Percentiles rank a stretch among this genome's conserved stretches.
Evolutionary conservation across 768 basidiomycete genomes (phyloP).

Genomic region (Lentinula detonsa): DNA sequence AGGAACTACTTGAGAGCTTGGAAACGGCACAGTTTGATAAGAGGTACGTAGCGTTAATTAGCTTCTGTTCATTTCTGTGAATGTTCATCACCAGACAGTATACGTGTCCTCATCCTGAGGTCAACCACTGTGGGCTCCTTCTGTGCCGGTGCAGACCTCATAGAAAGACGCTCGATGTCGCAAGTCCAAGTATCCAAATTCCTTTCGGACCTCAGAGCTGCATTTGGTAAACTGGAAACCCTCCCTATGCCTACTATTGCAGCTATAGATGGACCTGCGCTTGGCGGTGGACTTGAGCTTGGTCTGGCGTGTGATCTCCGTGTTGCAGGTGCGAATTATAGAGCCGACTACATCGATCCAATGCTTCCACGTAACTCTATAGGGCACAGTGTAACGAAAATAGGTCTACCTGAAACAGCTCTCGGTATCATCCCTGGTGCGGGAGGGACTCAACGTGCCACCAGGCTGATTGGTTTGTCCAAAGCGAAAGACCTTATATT

Average conservation of each 20-base stretch:
- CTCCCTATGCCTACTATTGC: conserved; percentile 87
- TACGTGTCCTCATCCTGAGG: conserved; percentile 77
- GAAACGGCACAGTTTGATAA: conserved; percentile 62
- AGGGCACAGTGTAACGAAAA: conserved; percentile 71
- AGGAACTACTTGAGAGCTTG: conserved; percentile 72
- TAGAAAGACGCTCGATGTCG: conserved; percentile 81
- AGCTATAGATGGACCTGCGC: conserved; percentile 88
- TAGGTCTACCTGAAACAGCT: conserved; percentile 78
- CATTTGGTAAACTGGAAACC: conserved; percentile 70
- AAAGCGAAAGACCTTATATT: conserved; percentile 87
- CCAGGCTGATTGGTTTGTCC: conserved; percentile 70
- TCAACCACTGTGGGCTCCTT: conserved; percentile 76
- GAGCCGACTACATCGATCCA: neutral
- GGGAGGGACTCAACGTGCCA: conserved; percentile 81
- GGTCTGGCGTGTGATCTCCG: conserved; percentile 86
- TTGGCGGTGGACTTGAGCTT: conserved; percentile 91
- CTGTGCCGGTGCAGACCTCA: conserved; percentile 89
- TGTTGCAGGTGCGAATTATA: conserved; percentile 62
- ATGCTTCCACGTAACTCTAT: neutral
- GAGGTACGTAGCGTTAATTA: conserved; percentile 24
- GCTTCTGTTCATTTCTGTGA: neutral
- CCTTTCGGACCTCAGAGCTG: conserved; percentile 65
- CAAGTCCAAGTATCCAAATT: conserved; percentile 69
- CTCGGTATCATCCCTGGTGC: conserved; percentile 88
- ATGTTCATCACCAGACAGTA: conserved; percentile 28